phyloP scores from a whole-genome alignment of 768 basidiomycete genomes.

The Saitozyma podzolica region DNA sequence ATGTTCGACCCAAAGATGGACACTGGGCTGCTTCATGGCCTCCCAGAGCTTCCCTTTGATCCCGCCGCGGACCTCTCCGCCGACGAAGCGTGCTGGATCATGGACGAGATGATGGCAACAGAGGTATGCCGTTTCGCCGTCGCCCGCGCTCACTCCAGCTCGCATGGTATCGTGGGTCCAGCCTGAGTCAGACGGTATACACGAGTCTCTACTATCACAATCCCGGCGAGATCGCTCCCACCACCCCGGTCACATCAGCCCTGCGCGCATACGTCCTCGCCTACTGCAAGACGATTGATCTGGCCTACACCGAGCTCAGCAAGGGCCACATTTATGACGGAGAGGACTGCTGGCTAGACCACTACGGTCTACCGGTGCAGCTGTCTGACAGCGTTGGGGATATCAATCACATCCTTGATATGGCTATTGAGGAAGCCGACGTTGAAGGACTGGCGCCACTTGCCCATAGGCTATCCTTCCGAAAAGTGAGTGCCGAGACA shows the following conservation, averaged over 20 bases:
- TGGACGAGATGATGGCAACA: conserved; percentile 72
- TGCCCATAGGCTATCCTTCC: no score
- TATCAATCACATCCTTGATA: conserved; percentile 62
- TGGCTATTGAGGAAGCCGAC: not conserved
- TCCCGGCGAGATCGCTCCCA: conserved; percentile 57
- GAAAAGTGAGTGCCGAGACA: no score
- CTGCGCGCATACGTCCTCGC: conserved; percentile 68
- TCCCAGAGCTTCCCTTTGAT: conserved; percentile 57
- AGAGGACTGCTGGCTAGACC: conserved; percentile 70
- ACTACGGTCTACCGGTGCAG: conserved; percentile 73
- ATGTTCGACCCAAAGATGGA: conserved; percentile 85
- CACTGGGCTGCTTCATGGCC: conserved; percentile 61
- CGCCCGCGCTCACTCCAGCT: conserved; percentile 58
- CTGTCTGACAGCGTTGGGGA: conserved; percentile 64
- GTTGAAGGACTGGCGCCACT: no score
- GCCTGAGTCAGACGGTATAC: conserved; percentile 81
- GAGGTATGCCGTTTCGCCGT: conserved; percentile 58
- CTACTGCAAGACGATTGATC: conserved; percentile 75
- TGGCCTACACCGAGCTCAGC: conserved; percentile 78
- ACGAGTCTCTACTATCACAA: conserved; percentile 73
- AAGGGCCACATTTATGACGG: conserved; percentile 73
- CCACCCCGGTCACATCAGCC: conserved; percentile 54
- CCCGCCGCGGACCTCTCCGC: conserved; percentile 66
- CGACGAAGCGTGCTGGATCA: conserved; percentile 82
- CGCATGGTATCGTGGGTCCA: conserved; percentile 81